phyloP scores from a whole-genome alignment of 169 alveolate genomes.

The Babesia ovis region DNA sequence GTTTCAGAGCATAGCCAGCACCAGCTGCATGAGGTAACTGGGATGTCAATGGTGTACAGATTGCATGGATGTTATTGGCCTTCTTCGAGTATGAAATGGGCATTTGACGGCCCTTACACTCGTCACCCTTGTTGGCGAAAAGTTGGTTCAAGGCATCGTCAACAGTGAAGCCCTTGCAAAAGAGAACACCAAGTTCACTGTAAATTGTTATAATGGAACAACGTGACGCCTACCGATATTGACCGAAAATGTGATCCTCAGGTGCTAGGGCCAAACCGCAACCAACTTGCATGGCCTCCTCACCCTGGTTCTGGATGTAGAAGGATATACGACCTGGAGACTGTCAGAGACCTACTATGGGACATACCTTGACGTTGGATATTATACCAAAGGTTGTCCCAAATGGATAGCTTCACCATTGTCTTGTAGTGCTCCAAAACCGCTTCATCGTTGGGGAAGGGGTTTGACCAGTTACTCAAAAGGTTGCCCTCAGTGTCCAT shows the following conservation, averaged over 20 bases:
- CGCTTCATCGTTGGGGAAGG: slow-evolving; percentile 71
- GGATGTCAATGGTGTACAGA: slow-evolving; percentile 93
- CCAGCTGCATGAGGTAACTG: slow-evolving; percentile 96
- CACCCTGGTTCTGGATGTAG: slow-evolving; percentile 94
- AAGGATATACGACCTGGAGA: slow-evolving; percentile 87
- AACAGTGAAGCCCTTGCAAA: slow-evolving; percentile 89
- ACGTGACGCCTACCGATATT: slow-evolving; percentile 70
- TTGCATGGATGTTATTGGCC: slow-evolving; percentile 86
- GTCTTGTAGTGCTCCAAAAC: slow-evolving; percentile 66
- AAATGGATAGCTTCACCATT: slow-evolving; percentile 75
- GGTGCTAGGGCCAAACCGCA: slow-evolving; percentile 86
- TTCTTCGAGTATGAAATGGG: slow-evolving; percentile 92
- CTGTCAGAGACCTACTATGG: not conserved
- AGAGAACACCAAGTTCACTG: slow-evolving; percentile 91
- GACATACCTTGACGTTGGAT: slow-evolving; percentile 85
- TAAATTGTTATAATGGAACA: not conserved
- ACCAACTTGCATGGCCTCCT: slow-evolving; percentile 93
- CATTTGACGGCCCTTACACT: slow-evolving; percentile 96
- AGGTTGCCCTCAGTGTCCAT: slow-evolving; percentile 76
- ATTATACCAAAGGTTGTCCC: slow-evolving; percentile 82
- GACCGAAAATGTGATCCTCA: slow-evolving; percentile 88
- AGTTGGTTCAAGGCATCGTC: slow-evolving; percentile 80
- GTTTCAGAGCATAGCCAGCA: slow-evolving; percentile 91
- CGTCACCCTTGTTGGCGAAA: slow-evolving; percentile 82
- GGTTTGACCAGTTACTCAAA: slow-evolving; percentile 65